Evolutionary conservation across 2,329 filamentous ascomycete genomes (phyloP), one percentile per base, ranked within the genome.

Genomic region (Penicillium nordicum): DNA sequence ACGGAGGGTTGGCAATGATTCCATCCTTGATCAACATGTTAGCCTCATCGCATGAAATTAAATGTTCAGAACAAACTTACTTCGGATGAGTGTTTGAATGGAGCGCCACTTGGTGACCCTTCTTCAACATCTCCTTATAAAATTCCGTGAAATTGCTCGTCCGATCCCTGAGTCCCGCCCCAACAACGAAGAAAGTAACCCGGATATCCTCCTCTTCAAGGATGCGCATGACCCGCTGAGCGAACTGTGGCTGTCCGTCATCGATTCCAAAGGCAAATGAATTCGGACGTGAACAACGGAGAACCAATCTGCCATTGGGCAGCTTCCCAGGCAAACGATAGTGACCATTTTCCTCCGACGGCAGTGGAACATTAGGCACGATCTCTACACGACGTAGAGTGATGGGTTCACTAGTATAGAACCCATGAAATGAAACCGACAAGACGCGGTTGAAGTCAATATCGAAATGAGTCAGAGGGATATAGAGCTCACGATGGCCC

Each of bases 181-280:
- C 86, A 42, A 89, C 85, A 36, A 85, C 87, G 74, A 89, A 89
- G 72, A 89, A 89, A 1, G 87, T 89, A 3, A 88, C 86, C 61
- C 84, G 80, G 63, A 89, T 84, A 53, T 76, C 70, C 50, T 85
- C 86, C 21, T 82, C 80, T 21, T 82, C 79, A 63, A 89, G 76
- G 51, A 86, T 84, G 40, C 80, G 73, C 74, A 87, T 82, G 21
- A 88, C 83, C 59, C 82, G 72, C 71, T 84, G 79, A 1, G 85
- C 85, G 55, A 82, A 79, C 34, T 74, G 66, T 45, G 86, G 86
- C 49, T 82, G 77, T 23, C 86, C 87, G 69, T 89, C 87, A 67
- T 89, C 87, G 60, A 89, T 88, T 48, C 86, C 86, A 69, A 89
- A 88, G 1, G 87, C 87, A 68, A 89, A 88, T 0, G 82, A 85